Percentiles rank a stretch among this genome's conserved stretches.
These are phyloP conservation scores for Wickerhamiella domercqiae DNA, from an alignment of 805 yeast species.

Conservation along the genomic window DNA sequence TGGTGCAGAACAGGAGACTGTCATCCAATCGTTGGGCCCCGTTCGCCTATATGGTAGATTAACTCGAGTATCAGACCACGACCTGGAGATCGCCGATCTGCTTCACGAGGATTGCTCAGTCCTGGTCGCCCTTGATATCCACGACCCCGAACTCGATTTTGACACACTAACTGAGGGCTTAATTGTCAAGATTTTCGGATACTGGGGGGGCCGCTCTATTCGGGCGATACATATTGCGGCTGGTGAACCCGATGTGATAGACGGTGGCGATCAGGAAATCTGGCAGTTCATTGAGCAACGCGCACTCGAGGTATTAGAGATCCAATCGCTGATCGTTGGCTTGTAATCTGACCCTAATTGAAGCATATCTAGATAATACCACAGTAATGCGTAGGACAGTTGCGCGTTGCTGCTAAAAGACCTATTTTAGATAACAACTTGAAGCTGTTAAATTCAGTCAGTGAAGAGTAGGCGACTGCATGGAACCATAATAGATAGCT, in stretches of 20 bases:
- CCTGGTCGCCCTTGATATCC: not conserved
- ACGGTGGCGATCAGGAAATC: not conserved
- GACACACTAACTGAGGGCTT: not conserved
- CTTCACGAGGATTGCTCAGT: not conserved
- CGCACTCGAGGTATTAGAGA: not conserved
- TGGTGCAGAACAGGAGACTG: no score
- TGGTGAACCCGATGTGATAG: not conserved
- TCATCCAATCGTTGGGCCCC: no score
- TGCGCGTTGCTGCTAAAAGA: no score
- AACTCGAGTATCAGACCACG: not conserved
- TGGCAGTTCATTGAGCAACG: not conserved
- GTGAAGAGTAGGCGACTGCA: no score
- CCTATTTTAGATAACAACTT: no score
- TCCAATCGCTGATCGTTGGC: no score
- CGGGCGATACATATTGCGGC: not conserved
- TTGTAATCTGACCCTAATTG: no score
- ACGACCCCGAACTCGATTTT: not conserved
- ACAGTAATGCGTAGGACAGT: no score
- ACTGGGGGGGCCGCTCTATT: not conserved
- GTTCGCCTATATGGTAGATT: not conserved
- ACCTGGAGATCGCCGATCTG: not conserved
- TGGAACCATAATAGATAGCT: no score
- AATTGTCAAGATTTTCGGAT: not conserved
- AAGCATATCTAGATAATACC: no score
- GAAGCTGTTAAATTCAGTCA: no score